Conservation (phyloP, 306 rosid genomes). For the Vachellia pachyceras region DNA sequence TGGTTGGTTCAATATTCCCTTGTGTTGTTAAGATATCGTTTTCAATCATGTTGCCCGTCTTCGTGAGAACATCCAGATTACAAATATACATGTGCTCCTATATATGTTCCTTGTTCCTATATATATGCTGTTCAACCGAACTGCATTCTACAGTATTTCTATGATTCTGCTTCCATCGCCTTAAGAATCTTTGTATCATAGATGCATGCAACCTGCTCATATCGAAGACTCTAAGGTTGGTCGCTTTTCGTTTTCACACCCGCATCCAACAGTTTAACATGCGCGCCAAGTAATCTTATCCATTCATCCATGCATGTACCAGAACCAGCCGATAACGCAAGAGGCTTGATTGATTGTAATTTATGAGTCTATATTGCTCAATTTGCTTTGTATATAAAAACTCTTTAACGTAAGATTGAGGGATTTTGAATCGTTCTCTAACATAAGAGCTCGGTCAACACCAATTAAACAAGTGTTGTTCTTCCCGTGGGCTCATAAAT, state of each 20-base stretch:
- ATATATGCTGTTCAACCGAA: neutral
- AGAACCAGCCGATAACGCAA: neutral
- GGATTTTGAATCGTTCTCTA: neutral
- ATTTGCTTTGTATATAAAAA: neutral
- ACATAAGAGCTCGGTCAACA: neutral
- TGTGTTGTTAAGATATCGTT: neutral
- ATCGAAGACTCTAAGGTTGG: neutral
- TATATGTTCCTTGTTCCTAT: neutral
- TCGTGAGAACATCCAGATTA: conserved; percentile 3
- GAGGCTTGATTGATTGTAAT: neutral
- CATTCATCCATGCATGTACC: neutral
- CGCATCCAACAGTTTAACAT: neutral
- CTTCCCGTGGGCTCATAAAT: neutral
- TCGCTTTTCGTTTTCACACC: neutral
- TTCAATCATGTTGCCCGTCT: neutral
- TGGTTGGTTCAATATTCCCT: neutral
- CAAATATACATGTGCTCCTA: neutral
- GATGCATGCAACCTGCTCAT: neutral
- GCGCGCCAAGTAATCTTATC: neutral
- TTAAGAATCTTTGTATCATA: neutral
- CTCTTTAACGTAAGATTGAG: neutral
- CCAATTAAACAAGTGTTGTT: neutral
- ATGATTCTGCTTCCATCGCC: neutral
- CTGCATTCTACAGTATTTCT: neutral
- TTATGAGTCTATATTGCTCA: neutral